These are phyloP conservation scores for Penicillium decumbens DNA, from an alignment of 2,329 filamentous ascomycete genomes.

Conservation along the genomic window DNA sequence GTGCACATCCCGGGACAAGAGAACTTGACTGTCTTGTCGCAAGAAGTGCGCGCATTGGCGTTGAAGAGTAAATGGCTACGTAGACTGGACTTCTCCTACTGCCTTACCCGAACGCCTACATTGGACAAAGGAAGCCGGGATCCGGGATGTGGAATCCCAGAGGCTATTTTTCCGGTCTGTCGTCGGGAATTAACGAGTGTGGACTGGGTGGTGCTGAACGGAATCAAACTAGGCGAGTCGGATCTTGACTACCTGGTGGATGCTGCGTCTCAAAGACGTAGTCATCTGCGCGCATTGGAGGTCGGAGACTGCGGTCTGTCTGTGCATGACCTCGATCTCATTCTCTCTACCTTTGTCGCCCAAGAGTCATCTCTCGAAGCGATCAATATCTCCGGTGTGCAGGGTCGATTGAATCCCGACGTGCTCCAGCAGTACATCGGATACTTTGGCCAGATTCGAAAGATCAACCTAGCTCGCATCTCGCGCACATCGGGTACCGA, in stretches of 20 bases:
- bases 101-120: slow-evolving; percentile 54
- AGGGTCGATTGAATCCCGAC: slow-evolving; percentile 59
- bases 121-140: slow-evolving; percentile 50
- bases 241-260: slow-evolving; percentile 64
- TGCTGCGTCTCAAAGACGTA: slow-evolving; percentile 61
- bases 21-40: slow-evolving; percentile 57
- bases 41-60: slow-evolving; percentile 64
- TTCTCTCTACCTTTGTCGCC: slow-evolving; percentile 59
- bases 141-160: slow-evolving; percentile 64
- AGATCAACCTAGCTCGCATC: slow-evolving; percentile 62
- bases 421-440: slow-evolving; percentile 63
- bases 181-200: slow-evolving; percentile 64
- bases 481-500: slow-evolving; percentile 60
- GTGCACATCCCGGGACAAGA: slow-evolving; percentile 52
- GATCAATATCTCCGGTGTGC: slow-evolving; percentile 63
- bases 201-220: slow-evolving; percentile 65
- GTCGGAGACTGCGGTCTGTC: slow-evolving; percentile 57
- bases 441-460: slow-evolving; percentile 62
- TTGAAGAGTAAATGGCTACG: slow-evolving; percentile 61
- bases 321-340: slow-evolving; percentile 50
- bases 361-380: slow-evolving; percentile 65
- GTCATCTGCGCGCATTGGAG: slow-evolving; percentile 64
- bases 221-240: slow-evolving; percentile 64
- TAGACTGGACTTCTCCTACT: slow-evolving; percentile 62
- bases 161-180: slow-evolving; percentile 64